Evolutionary conservation across 495 filamentous ascomycete genomes (phyloP).

Genomic region (Lophiostoma macrostomum): DNA sequence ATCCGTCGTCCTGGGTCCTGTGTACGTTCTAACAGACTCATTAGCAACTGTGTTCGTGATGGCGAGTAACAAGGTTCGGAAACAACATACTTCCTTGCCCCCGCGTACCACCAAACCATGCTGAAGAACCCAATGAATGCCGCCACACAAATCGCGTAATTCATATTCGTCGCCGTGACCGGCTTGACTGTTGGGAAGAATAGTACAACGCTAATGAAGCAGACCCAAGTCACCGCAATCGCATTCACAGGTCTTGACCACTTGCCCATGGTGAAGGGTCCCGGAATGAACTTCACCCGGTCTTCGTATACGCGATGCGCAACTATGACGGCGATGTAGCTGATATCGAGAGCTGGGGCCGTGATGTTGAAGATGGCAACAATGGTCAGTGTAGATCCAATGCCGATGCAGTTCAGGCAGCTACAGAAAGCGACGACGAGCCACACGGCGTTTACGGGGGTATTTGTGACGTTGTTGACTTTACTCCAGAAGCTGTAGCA

Average conservation of each 20-base stretch:
- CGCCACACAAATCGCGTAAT: slow-evolving; percentile 67
- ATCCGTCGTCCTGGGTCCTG: slow-evolving; percentile 33
- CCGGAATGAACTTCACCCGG: slow-evolving; percentile 58
- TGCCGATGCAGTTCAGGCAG: slow-evolving; percentile 63
- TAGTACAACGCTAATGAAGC: slow-evolving; percentile 64
- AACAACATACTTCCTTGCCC: slow-evolving; percentile 53
- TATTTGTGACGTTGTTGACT: slow-evolving; percentile 57
- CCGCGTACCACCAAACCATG: slow-evolving; percentile 64
- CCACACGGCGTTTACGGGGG: slow-evolving; percentile 69
- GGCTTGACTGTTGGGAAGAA: slow-evolving; percentile 64
- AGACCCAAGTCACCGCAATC: slow-evolving; percentile 61
- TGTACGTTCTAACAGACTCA: slow-evolving; percentile 29
- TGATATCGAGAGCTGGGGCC: slow-evolving; percentile 65
- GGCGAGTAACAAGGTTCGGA: background rate
- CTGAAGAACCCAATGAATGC: slow-evolving; percentile 60
- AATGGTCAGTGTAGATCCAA: slow-evolving; percentile 64
- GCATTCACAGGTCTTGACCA: slow-evolving; percentile 60
- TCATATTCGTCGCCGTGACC: slow-evolving; percentile 65
- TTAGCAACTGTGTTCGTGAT: slow-evolving; percentile 1
- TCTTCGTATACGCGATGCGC: slow-evolving; percentile 59
- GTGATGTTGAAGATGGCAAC: slow-evolving; percentile 69
- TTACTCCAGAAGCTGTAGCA: slow-evolving; percentile 52
- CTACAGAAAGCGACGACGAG: slow-evolving; percentile 64
- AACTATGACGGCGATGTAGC: slow-evolving; percentile 66
- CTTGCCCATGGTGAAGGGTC: slow-evolving; percentile 62